A percentile compares a stretch with the other conserved stretches of the same genome.
phyloP scores from a whole-genome alignment of 2,329 filamentous ascomycete species.

The Botrytis hyacinthi region DNA sequence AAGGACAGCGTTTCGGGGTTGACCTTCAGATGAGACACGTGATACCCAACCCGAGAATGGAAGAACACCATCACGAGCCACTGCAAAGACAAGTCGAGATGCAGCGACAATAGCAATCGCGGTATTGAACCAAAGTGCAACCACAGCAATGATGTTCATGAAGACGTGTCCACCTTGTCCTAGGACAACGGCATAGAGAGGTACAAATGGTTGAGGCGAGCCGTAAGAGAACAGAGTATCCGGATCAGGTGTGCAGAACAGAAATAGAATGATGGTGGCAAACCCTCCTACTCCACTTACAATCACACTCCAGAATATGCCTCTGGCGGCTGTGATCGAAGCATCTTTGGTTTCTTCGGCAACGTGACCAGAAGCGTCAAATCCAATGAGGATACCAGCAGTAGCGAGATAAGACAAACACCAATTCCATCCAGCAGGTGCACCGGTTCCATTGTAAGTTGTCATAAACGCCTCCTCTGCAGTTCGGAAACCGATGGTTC shows the following conservation, averaged over 20 bases:
- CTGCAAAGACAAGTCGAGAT: constrained; percentile 25
- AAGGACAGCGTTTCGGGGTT: constrained; percentile 25
- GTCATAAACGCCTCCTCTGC: constrained; percentile 24
- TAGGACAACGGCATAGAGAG: constrained; percentile 23
- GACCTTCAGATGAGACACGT: constrained; percentile 21
- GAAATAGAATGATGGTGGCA: constrained; percentile 22
- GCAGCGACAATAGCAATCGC: constrained; percentile 25
- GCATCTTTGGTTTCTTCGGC: constrained; percentile 25
- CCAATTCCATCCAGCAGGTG: constrained; percentile 24
- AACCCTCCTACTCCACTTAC: constrained; percentile 23
- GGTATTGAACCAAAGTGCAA: constrained; percentile 24
- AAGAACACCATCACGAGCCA: constrained; percentile 25
- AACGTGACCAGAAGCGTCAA: constrained; percentile 26
- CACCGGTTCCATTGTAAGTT: constrained; percentile 25
- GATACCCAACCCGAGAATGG: constrained; percentile 22
- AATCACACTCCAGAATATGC: constrained; percentile 26
- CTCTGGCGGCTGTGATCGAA: constrained; percentile 24
- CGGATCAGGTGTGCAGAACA: constrained; percentile 24
- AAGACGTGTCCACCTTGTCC: constrained; percentile 23
- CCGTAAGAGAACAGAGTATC: constrained; percentile 23
- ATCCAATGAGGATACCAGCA: constrained; percentile 24
- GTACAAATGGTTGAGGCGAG: constrained; percentile 25
- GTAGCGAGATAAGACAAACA: constrained; percentile 24
- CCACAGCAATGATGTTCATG: constrained; percentile 22
- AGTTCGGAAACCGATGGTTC: constrained; percentile 24